Percentiles rank a stretch among this genome's conserved stretches.
Conservation (phyloP, 495 filamentous ascomycete species). For the Pyrenula aspistea region DNA sequence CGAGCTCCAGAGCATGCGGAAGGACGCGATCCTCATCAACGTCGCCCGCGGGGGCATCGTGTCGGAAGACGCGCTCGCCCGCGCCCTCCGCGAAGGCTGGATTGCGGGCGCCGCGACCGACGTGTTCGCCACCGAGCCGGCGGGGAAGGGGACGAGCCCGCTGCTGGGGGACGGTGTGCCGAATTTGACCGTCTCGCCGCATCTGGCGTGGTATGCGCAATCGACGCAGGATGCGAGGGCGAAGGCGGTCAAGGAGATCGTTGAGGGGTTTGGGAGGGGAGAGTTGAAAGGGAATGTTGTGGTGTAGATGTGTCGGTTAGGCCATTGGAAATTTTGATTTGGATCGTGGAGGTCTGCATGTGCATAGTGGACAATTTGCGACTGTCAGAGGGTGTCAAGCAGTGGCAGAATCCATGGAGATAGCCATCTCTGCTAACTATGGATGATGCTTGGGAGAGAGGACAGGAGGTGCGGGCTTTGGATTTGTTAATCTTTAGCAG, state of each 20-base stretch:
- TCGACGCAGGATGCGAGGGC: slow-evolving; percentile 6
- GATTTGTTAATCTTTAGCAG: too few relatives aligned
- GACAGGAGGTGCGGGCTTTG: neutral
- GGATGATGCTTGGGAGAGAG: neutral
- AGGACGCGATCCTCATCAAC: slow-evolving; percentile 40
- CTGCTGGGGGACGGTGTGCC: slow-evolving; percentile 13
- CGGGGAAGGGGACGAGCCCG: slow-evolving; percentile 16
- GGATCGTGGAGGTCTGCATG: neutral
- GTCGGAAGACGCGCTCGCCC: slow-evolving; percentile 37
- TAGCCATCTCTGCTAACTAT: neutral
- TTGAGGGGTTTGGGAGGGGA: neutral
- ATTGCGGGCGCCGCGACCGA: slow-evolving; percentile 45
- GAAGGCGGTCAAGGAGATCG: neutral
- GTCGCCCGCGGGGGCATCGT: slow-evolving; percentile 47
- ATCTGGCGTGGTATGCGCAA: slow-evolving; percentile 20
- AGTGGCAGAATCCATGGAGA: neutral
- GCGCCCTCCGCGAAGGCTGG: slow-evolving; percentile 28
- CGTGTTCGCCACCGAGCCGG: slow-evolving; percentile 42
- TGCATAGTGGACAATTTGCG: neutral
- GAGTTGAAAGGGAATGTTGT: neutral
- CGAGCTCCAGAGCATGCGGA: slow-evolving; percentile 38
- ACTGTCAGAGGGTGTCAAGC: neutral
- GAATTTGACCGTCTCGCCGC: slow-evolving; percentile 20
- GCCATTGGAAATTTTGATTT: neutral
- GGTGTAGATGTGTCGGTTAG: too few relatives aligned